Percentiles rank a stretch among this genome's conserved stretches.
phyloP scores from a whole-genome alignment of 371 early-diverging fungal genomes.

The Chytridium lagenaria region DNA sequence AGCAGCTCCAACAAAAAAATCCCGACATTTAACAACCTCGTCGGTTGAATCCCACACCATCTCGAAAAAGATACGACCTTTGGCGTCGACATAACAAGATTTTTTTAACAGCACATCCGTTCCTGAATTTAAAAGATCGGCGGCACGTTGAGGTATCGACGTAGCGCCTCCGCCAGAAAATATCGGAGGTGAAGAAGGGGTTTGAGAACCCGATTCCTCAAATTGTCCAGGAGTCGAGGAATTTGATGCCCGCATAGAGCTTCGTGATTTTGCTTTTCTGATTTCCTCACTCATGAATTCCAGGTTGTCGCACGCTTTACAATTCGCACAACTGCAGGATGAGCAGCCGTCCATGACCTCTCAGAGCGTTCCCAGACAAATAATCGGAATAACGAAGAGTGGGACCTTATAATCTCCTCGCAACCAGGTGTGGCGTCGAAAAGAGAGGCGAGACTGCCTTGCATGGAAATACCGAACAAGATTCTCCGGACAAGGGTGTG shows the following conservation, averaged over 20 bases:
- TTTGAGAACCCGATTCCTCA: neutral
- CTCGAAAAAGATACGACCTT: constrained; percentile 17
- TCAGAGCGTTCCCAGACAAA: constrained; percentile 25
- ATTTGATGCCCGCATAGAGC: neutral
- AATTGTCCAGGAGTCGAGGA: neutral
- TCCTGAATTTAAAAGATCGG: neutral
- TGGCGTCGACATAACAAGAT: constrained; percentile 26
- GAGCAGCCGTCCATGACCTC: constrained; percentile 22
- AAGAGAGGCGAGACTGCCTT: constrained; percentile 7
- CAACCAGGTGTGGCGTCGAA: neutral
- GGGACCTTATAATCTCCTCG: constrained; percentile 22
- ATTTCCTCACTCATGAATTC: constrained; percentile 58
- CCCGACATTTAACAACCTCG: constrained; percentile 16
- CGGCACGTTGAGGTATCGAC: neutral
- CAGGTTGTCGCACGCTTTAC: constrained; percentile 21
- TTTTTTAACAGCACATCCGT: constrained; percentile 12
- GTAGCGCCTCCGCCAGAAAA: neutral
- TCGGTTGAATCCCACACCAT: constrained; percentile 18
- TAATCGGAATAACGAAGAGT: constrained; percentile 31
- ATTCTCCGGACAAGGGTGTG: constrained; percentile 5
- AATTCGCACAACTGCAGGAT: constrained; percentile 25
- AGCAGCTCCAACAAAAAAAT: constrained; percentile 31
- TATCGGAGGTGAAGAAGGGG: neutral
- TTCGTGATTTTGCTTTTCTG: constrained; percentile 1
- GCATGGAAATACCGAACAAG: neutral